Base-by-base conservation (phyloP, 192 early-diverging fungal species). In the Entomortierella parvispora region DNA sequence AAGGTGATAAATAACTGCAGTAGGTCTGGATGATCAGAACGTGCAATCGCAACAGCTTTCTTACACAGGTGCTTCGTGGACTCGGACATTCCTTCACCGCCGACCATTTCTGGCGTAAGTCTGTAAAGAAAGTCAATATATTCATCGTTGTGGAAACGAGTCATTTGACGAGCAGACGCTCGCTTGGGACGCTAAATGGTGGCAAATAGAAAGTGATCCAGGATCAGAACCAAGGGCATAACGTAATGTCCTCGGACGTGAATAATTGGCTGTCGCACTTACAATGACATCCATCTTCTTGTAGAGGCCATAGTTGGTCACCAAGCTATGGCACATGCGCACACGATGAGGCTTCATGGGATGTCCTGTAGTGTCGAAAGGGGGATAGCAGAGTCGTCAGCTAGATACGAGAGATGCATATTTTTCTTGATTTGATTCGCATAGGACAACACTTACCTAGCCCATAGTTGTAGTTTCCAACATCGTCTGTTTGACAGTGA, bases 271-370 rank as follows among this genome's bases (percentile, higher is more conserved):
- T n/a, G n/a, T n/a, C n/a, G n/a, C n/a, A n/a, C 83, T 71, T 82
- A 85, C 87, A 62, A 90, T 82, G 64, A 93, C 85, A 61, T 90
- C 85, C 95, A 99, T 96, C 70, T 97, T 92, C 69, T 95, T 94
- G 77, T 96, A 90, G 29, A 99, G 88, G 0, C 92, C 93, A 82
- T 99, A 99, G 50, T 92, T 93, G 58, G 95, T 84, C 46, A 99
- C 91, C 28, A 99, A 84, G 69, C 93, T 92, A 82, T 99, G 95
- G 10, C 93, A 91, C 86, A 99, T 92, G 54, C 95, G 89, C 52
- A 99, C 92, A 61, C 97, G 83, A 46, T 94, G 93, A 25, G 97
- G 97, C 70, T 98, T 97, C 97, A 99, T 99, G 20, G 94, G 95
- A 80, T 99, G 97, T n/a, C 93, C 81, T 82, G 66, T 8, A 62